Evolutionary conservation across 371 early-diverging fungal species (phyloP).

Genomic region (Haplosporangium sp.): DNA sequence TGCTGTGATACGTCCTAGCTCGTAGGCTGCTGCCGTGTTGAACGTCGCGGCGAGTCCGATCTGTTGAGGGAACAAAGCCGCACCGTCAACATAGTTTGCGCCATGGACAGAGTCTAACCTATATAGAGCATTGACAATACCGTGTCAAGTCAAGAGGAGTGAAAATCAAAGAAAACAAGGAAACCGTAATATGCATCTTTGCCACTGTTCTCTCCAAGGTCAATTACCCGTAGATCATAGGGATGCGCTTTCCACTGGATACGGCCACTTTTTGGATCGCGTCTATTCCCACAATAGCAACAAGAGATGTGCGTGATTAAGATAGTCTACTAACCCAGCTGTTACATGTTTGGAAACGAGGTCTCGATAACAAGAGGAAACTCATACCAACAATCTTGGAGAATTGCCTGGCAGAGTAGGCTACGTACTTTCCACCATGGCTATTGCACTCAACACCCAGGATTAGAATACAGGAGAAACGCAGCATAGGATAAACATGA

Average conservation of each 20-base stretch:
- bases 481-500: slow-evolving; percentile 22
- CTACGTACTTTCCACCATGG: slow-evolving; percentile 57
- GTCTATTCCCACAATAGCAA: slow-evolving; percentile 12
- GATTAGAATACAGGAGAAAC: background rate
- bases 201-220: background rate
- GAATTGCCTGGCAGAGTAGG: slow-evolving; percentile 59
- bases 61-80: slow-evolving; percentile 60
- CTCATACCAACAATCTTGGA: slow-evolving; percentile 55
- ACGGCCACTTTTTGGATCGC: slow-evolving; percentile 58
- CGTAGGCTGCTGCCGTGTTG: slow-evolving; percentile 55
- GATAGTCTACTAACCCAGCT: no score
- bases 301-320: background rate
- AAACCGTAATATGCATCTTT: background rate
- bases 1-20: slow-evolving; percentile 60
- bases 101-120: slow-evolving; percentile 75
- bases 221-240: slow-evolving; percentile 59
- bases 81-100: slow-evolving; percentile 71
- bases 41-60: slow-evolving; percentile 64
- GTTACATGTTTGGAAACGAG: no score
- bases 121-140: background rate
- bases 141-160: background rate
- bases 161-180: background rate
- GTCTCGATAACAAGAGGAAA: background rate
- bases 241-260: slow-evolving; percentile 54
- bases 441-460: background rate